A percentile compares a stretch with the other conserved stretches of the same genome.
Evolutionary conservation across 2,329 filamentous ascomycete species (phyloP).

Genomic region (Mycosphaerelloides madeirae): DNA sequence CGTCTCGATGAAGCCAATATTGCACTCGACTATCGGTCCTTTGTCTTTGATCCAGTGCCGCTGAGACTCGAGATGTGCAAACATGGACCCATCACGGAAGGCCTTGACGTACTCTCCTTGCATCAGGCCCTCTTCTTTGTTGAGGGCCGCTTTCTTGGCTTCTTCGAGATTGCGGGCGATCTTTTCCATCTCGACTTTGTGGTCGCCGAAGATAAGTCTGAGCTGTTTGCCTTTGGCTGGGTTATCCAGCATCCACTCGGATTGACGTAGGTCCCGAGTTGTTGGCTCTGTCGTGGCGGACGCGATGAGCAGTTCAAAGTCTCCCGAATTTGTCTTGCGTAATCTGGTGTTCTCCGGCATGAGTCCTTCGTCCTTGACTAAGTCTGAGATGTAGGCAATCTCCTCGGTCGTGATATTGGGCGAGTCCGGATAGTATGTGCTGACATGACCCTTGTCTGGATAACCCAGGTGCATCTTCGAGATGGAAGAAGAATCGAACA

Average conservation of each 20-base stretch:
- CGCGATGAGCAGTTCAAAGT: constrained; percentile 47
- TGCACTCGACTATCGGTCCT: constrained; percentile 46
- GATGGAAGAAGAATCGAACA: constrained; percentile 42
- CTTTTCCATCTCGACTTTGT: constrained; percentile 43
- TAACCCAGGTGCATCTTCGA: constrained; percentile 47
- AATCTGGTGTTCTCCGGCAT: constrained; percentile 50
- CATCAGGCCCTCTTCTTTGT: constrained; percentile 43
- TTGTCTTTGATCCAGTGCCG: constrained; percentile 52
- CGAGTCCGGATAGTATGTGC: constrained; percentile 48
- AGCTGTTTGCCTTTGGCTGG: constrained; percentile 43
- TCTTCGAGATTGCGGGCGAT: constrained; percentile 44
- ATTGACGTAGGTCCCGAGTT: constrained; percentile 40
- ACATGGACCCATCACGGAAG: constrained; percentile 48
- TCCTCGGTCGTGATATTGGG: constrained; percentile 46
- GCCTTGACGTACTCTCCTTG: constrained; percentile 46
- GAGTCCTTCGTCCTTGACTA: constrained; percentile 43
- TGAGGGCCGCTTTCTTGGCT: constrained; percentile 45
- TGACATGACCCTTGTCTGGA: constrained; percentile 45
- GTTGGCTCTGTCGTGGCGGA: constrained; percentile 41
- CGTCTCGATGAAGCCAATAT: constrained; percentile 53
- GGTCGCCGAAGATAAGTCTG: constrained; percentile 43
- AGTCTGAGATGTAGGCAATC: constrained; percentile 43
- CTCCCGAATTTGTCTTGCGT: constrained; percentile 39
- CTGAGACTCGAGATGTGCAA: constrained; percentile 49
- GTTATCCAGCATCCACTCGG: constrained; percentile 43